phyloP scores from a whole-genome alignment of 2,329 filamentous ascomycete genomes.

The Aspergillus bombycis region DNA sequence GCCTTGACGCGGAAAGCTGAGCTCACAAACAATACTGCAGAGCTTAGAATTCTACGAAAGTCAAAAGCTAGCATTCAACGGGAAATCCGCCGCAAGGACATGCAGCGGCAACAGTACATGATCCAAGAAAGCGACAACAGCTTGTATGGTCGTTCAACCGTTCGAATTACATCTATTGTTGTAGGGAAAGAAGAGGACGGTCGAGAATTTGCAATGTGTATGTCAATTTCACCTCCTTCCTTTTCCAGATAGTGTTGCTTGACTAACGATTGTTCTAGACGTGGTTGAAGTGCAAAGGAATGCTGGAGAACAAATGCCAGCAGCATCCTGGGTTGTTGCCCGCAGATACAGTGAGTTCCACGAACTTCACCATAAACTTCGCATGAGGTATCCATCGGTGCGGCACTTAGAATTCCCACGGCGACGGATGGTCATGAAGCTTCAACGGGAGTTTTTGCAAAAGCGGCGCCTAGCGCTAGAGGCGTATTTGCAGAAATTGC shows the following conservation, averaged over 20 bases:
- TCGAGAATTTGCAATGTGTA: conserved; percentile 85
- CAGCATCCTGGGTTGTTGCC: conserved; percentile 92
- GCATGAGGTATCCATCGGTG: conserved; percentile 82
- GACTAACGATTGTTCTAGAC: conserved; percentile 51
- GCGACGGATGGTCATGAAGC: conserved; percentile 90
- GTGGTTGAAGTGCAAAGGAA: conserved; percentile 88
- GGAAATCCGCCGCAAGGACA: conserved; percentile 89
- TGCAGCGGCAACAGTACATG: conserved; percentile 95
- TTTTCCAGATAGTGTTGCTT: neutral
- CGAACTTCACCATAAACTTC: conserved; percentile 86
- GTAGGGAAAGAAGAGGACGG: conserved; percentile 91
- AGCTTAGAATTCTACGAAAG: conserved; percentile 87
- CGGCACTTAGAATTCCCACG: conserved; percentile 89
- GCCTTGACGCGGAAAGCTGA: conserved; percentile 93
- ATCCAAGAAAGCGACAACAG: conserved; percentile 98
- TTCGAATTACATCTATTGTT: conserved; percentile 90
- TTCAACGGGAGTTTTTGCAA: conserved; percentile 93
- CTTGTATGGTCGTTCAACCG: conserved; percentile 85
- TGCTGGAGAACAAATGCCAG: conserved; percentile 92
- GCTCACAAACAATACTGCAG: conserved; percentile 93
- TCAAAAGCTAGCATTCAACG: conserved; percentile 91
- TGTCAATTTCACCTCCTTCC: conserved; percentile 28
- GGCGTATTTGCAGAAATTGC: conserved; percentile 77
- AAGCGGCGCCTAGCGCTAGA: conserved; percentile 84
- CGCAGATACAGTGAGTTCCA: conserved; percentile 96